phyloP scores from a whole-genome alignment of 2,329 filamentous ascomycete genomes.

The Ascocoryne sarcoides region DNA sequence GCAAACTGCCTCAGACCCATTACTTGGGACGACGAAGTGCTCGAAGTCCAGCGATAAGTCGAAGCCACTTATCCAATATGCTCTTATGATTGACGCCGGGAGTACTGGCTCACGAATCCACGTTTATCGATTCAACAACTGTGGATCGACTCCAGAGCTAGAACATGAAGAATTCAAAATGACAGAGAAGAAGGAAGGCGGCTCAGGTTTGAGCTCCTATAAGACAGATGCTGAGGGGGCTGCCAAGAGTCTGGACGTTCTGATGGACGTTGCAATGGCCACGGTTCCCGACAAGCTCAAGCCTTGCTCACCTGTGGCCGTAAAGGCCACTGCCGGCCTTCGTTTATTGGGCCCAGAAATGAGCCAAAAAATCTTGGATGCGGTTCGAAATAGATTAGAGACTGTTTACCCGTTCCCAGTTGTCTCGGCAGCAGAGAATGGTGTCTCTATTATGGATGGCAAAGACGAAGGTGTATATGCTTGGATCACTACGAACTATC shows the following conservation, averaged over 20 bases:
- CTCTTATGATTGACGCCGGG: slow-evolving; percentile 96
- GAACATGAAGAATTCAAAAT: slow-evolving; percentile 90
- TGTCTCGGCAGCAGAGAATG: slow-evolving; percentile 73
- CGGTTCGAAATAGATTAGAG: slow-evolving; percentile 78
- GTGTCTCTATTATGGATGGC: slow-evolving; percentile 95
- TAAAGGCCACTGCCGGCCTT: slow-evolving; percentile 93
- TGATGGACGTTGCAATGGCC: slow-evolving; percentile 79
- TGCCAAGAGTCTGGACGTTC: slow-evolving; percentile 77
- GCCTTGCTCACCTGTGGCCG: slow-evolving; percentile 87
- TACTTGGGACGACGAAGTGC: slow-evolving; percentile 65
- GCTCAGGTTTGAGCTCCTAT: slow-evolving; percentile 69
- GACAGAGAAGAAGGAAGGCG: slow-evolving; percentile 79
- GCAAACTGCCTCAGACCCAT: slow-evolving; percentile 49
- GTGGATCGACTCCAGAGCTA: slow-evolving; percentile 86
- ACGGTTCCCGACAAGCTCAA: slow-evolving; percentile 83
- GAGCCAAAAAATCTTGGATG: slow-evolving; percentile 74
- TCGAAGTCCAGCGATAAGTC: slow-evolving; percentile 73
- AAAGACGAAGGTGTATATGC: slow-evolving; percentile 96
- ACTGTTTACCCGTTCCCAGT: slow-evolving; percentile 91
- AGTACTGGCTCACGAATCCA: slow-evolving; percentile 97
- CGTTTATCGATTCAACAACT: slow-evolving; percentile 99
- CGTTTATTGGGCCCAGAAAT: slow-evolving; percentile 75
- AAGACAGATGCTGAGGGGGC: slow-evolving; percentile 78
- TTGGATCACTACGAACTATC: slow-evolving; percentile 98
- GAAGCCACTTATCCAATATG: slow-evolving; percentile 94